phyloP scores from a whole-genome alignment of 2,329 filamentous ascomycete genomes.

The Albifimbria verrucaria region DNA sequence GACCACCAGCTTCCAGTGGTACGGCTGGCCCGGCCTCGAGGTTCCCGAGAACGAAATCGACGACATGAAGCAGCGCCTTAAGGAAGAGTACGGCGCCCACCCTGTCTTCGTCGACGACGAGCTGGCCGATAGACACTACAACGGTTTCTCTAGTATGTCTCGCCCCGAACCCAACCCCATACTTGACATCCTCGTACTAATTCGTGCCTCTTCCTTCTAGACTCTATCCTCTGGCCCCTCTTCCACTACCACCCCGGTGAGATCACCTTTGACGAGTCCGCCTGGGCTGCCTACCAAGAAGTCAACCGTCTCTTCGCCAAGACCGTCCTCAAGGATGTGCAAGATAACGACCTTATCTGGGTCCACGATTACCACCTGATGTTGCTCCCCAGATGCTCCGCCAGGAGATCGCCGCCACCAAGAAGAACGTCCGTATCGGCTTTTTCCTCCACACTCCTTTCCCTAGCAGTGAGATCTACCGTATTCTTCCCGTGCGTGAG shows the following conservation, averaged over 20 bases:
- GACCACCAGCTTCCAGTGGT: constrained; percentile 95
- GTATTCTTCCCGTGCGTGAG: constrained; percentile 89
- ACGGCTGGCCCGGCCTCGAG: constrained; percentile 94
- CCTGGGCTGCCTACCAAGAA: constrained; percentile 89
- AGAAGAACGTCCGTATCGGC: constrained; percentile 93
- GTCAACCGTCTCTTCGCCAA: constrained; percentile 92
- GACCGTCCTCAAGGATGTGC: constrained; percentile 79
- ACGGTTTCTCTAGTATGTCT: constrained; percentile 86
- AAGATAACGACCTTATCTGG: constrained; percentile 95
- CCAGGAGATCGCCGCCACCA: constrained; percentile 75
- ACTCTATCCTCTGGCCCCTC: constrained; percentile 96
- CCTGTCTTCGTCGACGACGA: constrained; percentile 94
- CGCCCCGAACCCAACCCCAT: background rate
- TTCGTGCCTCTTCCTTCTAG: constrained; percentile 36
- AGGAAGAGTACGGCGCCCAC: constrained; percentile 83
- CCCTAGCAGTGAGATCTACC: constrained; percentile 94
- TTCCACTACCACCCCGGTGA: constrained; percentile 99
- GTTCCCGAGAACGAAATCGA: constrained; percentile 80
- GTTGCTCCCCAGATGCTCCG: constrained; percentile 92
- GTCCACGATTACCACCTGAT: constrained; percentile 98
- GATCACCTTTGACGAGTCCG: constrained; percentile 94
- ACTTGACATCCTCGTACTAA: background rate
- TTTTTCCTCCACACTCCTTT: constrained; percentile 99
- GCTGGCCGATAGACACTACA: constrained; percentile 92
- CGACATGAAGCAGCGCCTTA: constrained; percentile 71